Evolutionary conservation across 345 rosid genomes (phyloP).

Genomic region (Adansonia digitata): DNA sequence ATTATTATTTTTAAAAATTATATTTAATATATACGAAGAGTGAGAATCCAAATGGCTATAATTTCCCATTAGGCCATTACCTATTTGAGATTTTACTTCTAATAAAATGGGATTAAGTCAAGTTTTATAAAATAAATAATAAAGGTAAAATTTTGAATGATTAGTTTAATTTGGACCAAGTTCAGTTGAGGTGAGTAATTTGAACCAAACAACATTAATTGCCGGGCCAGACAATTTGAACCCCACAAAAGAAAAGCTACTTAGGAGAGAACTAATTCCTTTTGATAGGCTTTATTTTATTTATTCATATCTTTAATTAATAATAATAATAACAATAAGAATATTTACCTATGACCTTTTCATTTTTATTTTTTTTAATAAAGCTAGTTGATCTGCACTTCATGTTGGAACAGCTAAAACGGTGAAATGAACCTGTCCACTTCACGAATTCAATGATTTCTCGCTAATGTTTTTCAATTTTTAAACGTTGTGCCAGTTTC

Average conservation of each 20-base stretch:
- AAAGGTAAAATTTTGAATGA: too few species aligned
- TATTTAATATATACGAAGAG: too few species aligned
- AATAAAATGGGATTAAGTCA: not conserved
- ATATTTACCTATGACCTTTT: not conserved
- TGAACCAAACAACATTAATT: not conserved
- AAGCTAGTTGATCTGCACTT: not conserved
- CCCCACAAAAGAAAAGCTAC: not conserved
- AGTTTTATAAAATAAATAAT: not conserved
- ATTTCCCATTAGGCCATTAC: too few species aligned
- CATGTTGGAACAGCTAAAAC: slow-evolving; percentile 1
- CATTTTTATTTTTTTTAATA: too few species aligned
- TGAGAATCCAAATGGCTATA: too few species aligned
- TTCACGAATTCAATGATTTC: not conserved
- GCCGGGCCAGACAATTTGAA: not conserved
- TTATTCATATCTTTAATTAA: not conserved
- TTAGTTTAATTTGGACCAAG: too few species aligned
- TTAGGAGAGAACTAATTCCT: not conserved
- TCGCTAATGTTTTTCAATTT: not conserved
- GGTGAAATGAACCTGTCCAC: too few species aligned
- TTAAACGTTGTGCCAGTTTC: not conserved
- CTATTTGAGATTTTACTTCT: too few species aligned
- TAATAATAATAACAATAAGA: not conserved
- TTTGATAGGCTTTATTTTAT: not conserved
- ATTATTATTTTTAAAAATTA: too few species aligned
- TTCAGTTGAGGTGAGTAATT: not conserved